phyloP scores from a whole-genome alignment of 2,329 filamentous ascomycete genomes.

The Aspergillus transmontanensis region DNA sequence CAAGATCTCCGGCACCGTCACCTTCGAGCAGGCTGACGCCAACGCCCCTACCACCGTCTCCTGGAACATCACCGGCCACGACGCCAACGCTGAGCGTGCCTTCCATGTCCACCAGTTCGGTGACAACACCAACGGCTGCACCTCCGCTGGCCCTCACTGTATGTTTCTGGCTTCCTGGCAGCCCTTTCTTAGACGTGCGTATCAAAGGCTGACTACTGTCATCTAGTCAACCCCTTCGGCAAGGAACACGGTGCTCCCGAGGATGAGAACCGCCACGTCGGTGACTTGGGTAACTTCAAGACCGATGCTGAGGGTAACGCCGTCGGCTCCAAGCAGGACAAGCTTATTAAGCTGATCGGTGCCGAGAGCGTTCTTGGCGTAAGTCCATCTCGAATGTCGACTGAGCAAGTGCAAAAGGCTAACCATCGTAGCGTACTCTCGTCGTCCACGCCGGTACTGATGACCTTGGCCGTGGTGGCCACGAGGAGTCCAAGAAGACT shows the following conservation, averaged over 20 bases:
- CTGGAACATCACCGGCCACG: slow-evolving; percentile 91
- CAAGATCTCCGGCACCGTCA: slow-evolving; percentile 89
- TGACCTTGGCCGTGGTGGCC: slow-evolving; percentile 88
- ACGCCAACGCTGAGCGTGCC: slow-evolving; percentile 93
- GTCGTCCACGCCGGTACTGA: slow-evolving; percentile 95
- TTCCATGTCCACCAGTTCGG: slow-evolving; percentile 99
- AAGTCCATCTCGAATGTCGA: slow-evolving; percentile 38
- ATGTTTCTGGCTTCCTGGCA: slow-evolving; percentile 44
- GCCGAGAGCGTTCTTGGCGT: slow-evolving; percentile 93
- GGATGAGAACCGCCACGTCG: slow-evolving; percentile 87
- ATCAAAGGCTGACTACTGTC: slow-evolving; percentile 11
- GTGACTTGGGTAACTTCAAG: slow-evolving; percentile 96
- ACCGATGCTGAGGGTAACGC: slow-evolving; percentile 91
- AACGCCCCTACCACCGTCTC: slow-evolving; percentile 78
- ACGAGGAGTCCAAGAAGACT: slow-evolving; percentile 97
- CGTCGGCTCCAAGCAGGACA: slow-evolving; percentile 78
- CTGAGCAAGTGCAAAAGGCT: slow-evolving; percentile 9
- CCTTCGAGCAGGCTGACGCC: slow-evolving; percentile 91
- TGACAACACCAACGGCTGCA: slow-evolving; percentile 99
- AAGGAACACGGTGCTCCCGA: slow-evolving; percentile 88
- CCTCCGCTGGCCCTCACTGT: slow-evolving; percentile 97
- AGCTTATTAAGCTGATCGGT: slow-evolving; percentile 91
- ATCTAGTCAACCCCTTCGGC: slow-evolving; percentile 85
- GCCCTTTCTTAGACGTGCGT: not conserved
- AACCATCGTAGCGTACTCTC: slow-evolving; percentile 72